Percentiles rank a stretch among this genome's conserved stretches.
phyloP scores from a whole-genome alignment of 129 eudicot genomes.

The Pittosporum tobira region DNA sequence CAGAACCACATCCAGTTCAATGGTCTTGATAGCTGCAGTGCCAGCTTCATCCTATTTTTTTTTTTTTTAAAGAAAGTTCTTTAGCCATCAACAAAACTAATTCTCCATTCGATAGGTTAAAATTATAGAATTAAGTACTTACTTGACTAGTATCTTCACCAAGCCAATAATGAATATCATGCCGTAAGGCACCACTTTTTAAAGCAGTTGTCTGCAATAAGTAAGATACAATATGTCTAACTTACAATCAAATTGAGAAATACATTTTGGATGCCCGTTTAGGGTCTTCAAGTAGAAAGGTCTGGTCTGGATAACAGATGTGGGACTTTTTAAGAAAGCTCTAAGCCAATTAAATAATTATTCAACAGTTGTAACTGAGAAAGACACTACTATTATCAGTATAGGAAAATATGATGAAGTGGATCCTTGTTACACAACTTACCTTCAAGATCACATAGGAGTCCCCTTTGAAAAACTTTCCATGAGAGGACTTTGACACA shows the following conservation, averaged over 20 bases:
- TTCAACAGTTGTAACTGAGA: neutral
- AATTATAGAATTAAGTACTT: constrained; percentile 15
- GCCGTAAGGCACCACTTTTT: constrained; percentile 79
- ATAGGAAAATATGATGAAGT: constrained; percentile 1
- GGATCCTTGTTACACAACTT: constrained; percentile 13
- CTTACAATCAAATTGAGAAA: neutral
- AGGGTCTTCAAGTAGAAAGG: neutral
- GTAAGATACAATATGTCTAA: constrained; percentile 14
- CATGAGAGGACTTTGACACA: constrained; percentile 56
- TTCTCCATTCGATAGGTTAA: neutral
- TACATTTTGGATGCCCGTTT: neutral
- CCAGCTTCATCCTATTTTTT: constrained; percentile 57
- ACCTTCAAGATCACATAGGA: constrained; percentile 88
- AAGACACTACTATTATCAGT: neutral
- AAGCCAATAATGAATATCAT: constrained; percentile 93
- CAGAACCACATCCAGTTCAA: constrained; percentile 68
- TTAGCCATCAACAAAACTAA: neutral
- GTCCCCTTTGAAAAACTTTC: constrained; percentile 86
- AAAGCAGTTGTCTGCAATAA: constrained; percentile 70
- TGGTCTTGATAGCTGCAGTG: constrained; percentile 39
- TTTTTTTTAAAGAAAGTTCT: neutral
- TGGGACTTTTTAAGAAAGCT: neutral
- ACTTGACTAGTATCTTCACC: constrained; percentile 98
- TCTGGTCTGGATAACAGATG: neutral
- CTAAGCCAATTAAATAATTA: neutral